Conservation (phyloP, 345 rosid genomes). For the Boechera retrofracta region DNA sequence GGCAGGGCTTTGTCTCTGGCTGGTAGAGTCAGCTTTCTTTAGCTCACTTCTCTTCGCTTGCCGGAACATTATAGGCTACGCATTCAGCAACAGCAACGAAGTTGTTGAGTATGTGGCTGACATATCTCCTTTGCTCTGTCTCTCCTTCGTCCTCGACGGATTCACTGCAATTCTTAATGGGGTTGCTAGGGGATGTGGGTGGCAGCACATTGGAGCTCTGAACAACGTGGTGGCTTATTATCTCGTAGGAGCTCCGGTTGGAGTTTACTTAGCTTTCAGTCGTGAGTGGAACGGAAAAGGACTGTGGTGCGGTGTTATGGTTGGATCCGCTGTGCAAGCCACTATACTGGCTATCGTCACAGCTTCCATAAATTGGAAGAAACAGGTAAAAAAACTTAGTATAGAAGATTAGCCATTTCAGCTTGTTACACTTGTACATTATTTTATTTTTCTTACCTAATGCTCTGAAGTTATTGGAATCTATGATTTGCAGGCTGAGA, state of each 20-base stretch:
- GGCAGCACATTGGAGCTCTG: constrained; percentile 51
- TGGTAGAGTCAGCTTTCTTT: constrained; percentile 36
- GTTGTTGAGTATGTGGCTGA: constrained; percentile 39
- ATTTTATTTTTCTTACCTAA: not conserved
- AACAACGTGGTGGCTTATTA: constrained; percentile 45
- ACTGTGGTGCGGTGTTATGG: constrained; percentile 50
- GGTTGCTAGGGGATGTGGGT: constrained; percentile 53
- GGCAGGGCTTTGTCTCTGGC: constrained; percentile 39
- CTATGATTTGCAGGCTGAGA: constrained; percentile 35
- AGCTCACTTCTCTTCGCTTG: constrained; percentile 39
- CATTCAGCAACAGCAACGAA: constrained; percentile 39
- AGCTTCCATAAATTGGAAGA: constrained; percentile 47
- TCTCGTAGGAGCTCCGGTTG: constrained; percentile 50
- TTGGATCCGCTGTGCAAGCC: constrained; percentile 49
- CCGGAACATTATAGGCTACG: constrained; percentile 32
- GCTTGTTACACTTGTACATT: not conserved
- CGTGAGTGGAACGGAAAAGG: constrained; percentile 44
- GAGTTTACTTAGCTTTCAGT: constrained; percentile 43
- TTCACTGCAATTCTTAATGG: constrained; percentile 42
- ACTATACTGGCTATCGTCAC: constrained; percentile 42
- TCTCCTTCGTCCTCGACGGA: constrained; percentile 50
- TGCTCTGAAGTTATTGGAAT: not conserved
- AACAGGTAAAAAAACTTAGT: constrained; percentile 30
- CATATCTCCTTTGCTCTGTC: constrained; percentile 48
- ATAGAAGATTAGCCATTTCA: not conserved